Conservation (phyloP, 345 rosid genomes). For the Cardiospermum halicacabum region DNA sequence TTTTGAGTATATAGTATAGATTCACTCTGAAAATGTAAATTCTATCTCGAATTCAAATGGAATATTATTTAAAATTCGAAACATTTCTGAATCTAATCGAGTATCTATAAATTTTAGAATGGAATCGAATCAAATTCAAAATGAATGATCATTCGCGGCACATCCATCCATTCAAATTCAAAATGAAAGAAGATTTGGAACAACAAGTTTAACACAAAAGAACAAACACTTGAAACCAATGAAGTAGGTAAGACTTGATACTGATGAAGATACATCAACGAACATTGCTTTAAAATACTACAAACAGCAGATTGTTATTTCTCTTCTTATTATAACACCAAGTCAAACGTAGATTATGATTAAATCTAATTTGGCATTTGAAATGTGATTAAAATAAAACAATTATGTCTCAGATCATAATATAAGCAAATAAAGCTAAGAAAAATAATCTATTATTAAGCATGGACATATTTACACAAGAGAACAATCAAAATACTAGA, state of each 20-base stretch:
- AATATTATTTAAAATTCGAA: no score
- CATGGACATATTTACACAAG: constrained; percentile 15
- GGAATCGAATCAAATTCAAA: no score
- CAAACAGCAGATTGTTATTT: background rate
- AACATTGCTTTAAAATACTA: background rate
- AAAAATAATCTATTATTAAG: constrained; percentile 11
- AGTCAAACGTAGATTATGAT: no score
- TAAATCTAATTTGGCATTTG: no score
- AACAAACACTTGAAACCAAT: no score
- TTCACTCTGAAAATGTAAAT: no score
- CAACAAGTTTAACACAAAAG: background rate
- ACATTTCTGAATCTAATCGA: no score
- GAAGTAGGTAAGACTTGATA: background rate
- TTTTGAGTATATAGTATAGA: background rate
- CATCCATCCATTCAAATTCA: background rate
- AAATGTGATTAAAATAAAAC: no score
- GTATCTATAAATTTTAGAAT: no score
- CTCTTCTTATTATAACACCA: background rate
- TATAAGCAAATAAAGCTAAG: background rate
- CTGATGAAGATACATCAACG: background rate
- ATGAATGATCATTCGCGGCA: no score
- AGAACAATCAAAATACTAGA: background rate
- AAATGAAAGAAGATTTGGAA: background rate
- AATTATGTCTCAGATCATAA: no score
- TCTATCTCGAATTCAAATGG: no score